Conservation (phyloP, 169 alveolate genomes). For the Cyclospora cayetanensis region DNA sequence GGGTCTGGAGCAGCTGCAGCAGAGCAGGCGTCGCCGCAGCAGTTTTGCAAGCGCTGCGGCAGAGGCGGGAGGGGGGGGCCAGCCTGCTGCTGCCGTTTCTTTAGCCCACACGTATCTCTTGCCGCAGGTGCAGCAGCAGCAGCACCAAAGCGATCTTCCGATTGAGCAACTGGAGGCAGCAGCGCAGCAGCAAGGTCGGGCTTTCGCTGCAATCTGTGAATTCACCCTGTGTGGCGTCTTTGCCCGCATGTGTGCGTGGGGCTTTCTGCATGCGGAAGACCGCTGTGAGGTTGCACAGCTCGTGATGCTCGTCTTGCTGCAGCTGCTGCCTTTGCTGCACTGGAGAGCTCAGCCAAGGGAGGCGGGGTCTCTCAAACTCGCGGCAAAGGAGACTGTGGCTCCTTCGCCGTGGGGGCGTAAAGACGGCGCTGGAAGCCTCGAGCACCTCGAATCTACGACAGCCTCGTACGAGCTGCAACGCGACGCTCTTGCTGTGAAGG, state of each 20-base stretch:
- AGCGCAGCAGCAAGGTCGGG: conserved; percentile 64
- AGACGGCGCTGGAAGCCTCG: no score
- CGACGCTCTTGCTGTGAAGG: not conserved
- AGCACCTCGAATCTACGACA: no score
- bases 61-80: not conserved
- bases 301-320: conserved; percentile 41
- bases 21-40: conserved; percentile 48
- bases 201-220: conserved; percentile 54
- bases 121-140: conserved; percentile 61
- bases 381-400: no score
- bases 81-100: conserved; percentile 8
- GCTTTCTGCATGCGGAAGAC: conserved; percentile 30
- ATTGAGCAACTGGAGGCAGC: conserved; percentile 44
- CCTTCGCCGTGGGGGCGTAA: no score
- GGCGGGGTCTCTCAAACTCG: no score
- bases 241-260: conserved; percentile 16
- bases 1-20: conserved; percentile 50
- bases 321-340: conserved; percentile 68
- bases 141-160: conserved; percentile 19
- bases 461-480: no score
- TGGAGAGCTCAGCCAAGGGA: conserved; percentile 20
- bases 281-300: conserved; percentile 57
- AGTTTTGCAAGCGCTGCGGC: conserved; percentile 7
- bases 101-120: conserved; percentile 19
- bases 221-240: conserved; percentile 43